Percentiles rank a stretch among this genome's conserved stretches.
phyloP scores from a whole-genome alignment of 345 rosid species.

The Cardiospermum halicacabum region DNA sequence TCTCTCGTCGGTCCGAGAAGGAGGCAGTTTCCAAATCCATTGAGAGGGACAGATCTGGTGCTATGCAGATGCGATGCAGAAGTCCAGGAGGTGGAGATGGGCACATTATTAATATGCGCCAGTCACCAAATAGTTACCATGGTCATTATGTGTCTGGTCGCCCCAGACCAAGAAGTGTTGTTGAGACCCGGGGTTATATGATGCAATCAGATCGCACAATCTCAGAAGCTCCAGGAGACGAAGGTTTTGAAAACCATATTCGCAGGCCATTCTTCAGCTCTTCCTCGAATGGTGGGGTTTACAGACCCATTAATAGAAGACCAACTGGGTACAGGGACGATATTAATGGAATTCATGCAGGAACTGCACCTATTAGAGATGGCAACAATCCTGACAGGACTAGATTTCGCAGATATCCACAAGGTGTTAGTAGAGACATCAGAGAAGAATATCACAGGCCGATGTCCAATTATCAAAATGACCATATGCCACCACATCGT shows the following conservation, averaged over 20 bases:
- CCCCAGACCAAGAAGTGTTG: conserved; percentile 26
- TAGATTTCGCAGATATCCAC: conserved; percentile 33
- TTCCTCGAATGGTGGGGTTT: conserved; percentile 24
- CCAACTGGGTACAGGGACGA: conserved; percentile 28
- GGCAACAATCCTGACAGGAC: conserved; percentile 33
- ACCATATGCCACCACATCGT: conserved; percentile 26
- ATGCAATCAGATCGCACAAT: conserved; percentile 22
- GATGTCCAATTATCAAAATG: conserved; percentile 17
- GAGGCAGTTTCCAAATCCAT: conserved; percentile 24
- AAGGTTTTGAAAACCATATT: conserved; percentile 29
- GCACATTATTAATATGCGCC: conserved; percentile 19
- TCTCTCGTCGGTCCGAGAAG: conserved; percentile 19
- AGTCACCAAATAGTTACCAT: conserved; percentile 26
- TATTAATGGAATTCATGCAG: conserved; percentile 16
- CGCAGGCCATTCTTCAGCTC: conserved; percentile 31
- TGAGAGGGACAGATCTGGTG: conserved; percentile 35
- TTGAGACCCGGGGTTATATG: conserved; percentile 25
- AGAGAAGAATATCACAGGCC: conserved; percentile 32
- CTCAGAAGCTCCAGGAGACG: conserved; percentile 18
- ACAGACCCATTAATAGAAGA: conserved; percentile 22
- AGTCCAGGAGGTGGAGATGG: conserved; percentile 34
- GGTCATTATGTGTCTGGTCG: conserved; percentile 25
- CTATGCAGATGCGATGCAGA: conserved; percentile 24
- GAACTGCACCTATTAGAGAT: conserved; percentile 21
- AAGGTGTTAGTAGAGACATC: conserved; percentile 20